Evolutionary conservation across 768 basidiomycete genomes (phyloP).

Genomic region (Crassisporium funariophilum): DNA sequence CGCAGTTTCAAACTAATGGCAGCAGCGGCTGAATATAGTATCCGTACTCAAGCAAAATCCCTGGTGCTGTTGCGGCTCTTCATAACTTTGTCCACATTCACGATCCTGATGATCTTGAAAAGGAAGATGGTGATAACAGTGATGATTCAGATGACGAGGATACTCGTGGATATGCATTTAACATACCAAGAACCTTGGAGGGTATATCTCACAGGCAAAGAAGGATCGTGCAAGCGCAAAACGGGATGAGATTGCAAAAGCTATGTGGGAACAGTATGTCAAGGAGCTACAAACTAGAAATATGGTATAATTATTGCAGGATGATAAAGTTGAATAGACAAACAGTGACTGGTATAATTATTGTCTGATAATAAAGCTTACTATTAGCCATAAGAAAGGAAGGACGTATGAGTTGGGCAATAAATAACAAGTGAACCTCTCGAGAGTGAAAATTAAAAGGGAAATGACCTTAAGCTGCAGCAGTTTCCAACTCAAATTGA

Average conservation of each 20-base stretch:
- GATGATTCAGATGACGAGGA: slow-evolving; percentile 5
- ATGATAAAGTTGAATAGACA: background rate
- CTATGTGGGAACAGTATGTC: slow-evolving; percentile 16
- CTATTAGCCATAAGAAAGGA: background rate
- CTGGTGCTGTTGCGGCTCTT: slow-evolving; percentile 21
- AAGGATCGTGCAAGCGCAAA: slow-evolving; percentile 6
- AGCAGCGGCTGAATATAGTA: slow-evolving; percentile 19
- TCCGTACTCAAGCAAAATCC: slow-evolving; percentile 24
- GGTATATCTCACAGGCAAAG: slow-evolving; percentile 9
- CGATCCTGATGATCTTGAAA: slow-evolving; percentile 20
- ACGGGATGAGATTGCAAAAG: slow-evolving; percentile 17
- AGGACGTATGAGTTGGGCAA: background rate
- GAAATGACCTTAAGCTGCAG: background rate
- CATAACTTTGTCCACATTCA: slow-evolving; percentile 30
- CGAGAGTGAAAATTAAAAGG: background rate
- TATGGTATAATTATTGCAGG: slow-evolving; percentile 1
- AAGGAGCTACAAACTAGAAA: slow-evolving; percentile 2
- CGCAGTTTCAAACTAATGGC: slow-evolving; percentile 18
- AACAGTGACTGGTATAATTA: slow-evolving; percentile 3
- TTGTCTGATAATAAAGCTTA: background rate
- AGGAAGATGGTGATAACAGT: slow-evolving; percentile 3
- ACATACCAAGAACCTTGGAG: slow-evolving; percentile 6
- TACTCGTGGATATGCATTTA: background rate
- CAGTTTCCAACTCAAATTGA: slow-evolving; percentile 6
- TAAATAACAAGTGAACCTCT: background rate